Percentiles rank a stretch among this genome's conserved stretches.
These are phyloP conservation scores for Sclerotinia spermophila DNA, from an alignment of 2,329 filamentous ascomycete species.

Conservation along the genomic window DNA sequence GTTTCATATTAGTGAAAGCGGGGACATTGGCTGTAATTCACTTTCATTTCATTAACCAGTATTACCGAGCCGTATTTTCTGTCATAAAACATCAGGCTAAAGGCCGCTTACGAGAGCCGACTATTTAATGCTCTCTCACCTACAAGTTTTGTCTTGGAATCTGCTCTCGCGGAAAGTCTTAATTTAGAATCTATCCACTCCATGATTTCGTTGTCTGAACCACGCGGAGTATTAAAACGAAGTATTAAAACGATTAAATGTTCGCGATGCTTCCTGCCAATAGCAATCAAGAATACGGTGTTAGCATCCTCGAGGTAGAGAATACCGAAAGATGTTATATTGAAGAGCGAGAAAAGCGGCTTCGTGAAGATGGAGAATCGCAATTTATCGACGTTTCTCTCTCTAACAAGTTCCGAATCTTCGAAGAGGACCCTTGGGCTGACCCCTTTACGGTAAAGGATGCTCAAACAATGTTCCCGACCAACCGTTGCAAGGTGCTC, in stretches of 20 bases:
- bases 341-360: neutral
- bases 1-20: too few relatives aligned
- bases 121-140: too few relatives aligned
- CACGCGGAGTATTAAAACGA: neutral
- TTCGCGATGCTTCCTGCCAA: neutral
- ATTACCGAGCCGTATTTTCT: too few relatives aligned
- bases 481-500: neutral
- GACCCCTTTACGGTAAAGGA: neutral
- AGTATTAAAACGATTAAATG: neutral
- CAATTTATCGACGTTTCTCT: neutral
- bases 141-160: too few relatives aligned
- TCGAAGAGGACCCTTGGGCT: neutral
- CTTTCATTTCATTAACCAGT: too few relatives aligned
- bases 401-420: neutral
- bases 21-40: too few relatives aligned
- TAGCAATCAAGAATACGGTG: neutral
- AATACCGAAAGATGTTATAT: neutral
- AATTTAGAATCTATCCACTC: neutral
- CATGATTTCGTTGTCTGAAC: neutral
- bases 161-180: too few relatives aligned
- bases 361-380: neutral
- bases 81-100: too few relatives aligned
- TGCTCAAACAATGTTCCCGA: neutral
- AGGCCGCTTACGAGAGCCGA: too few relatives aligned
- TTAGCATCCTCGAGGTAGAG: neutral